Base-by-base conservation (phyloP, 1,139 yeast species). In the Geotrichum aggregatum region DNA sequence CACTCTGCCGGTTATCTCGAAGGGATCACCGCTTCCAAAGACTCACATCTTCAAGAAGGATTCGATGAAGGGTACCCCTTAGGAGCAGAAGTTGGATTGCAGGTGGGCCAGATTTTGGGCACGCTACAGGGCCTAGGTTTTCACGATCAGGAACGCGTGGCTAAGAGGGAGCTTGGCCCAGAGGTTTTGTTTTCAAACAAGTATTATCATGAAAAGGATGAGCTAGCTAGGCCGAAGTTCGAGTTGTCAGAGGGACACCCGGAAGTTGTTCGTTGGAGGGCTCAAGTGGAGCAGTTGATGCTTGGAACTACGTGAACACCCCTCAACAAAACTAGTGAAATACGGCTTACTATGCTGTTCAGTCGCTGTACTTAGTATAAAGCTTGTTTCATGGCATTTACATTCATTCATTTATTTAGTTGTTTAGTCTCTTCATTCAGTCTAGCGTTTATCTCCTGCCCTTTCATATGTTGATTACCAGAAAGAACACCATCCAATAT, bases 401-500 rank as follows among this genome's bases (percentile, higher is more conserved):
- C 28, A 24, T 24, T 24, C 28, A 24, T 24, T 24, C 28, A 24
- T 24, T 24, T 24, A 24, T 24, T 5, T 24, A 5, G 7, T 24
- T 24, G 7, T 24, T 5, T 5, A 24, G 8, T 24, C 28, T 24
- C 28, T 8, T 24, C n/a, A n/a, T n/a, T n/a, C n/a, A n/a, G n/a
- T n/a, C n/a, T n/a, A n/a, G n/a, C n/a, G n/a, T n/a, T n/a, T n/a
- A n/a, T n/a, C n/a, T n/a, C n/a, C n/a, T n/a, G n/a, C n/a, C n/a
- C 28, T 24, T 24, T 24, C 8, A 8, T 24, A 24, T 24, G 28
- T 34, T 28, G 16, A 13, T 7, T 63, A 91, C 98, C 98, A 92
- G 79, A 91, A 92, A 0, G 98, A 87, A 71, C 98, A 92, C 98
- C 99, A 94, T 18, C 99, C 99, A 58, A 94, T 87, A 66, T 87